phyloP scores from a whole-genome alignment of 441 rosid species.

The Jatropha multifida region DNA sequence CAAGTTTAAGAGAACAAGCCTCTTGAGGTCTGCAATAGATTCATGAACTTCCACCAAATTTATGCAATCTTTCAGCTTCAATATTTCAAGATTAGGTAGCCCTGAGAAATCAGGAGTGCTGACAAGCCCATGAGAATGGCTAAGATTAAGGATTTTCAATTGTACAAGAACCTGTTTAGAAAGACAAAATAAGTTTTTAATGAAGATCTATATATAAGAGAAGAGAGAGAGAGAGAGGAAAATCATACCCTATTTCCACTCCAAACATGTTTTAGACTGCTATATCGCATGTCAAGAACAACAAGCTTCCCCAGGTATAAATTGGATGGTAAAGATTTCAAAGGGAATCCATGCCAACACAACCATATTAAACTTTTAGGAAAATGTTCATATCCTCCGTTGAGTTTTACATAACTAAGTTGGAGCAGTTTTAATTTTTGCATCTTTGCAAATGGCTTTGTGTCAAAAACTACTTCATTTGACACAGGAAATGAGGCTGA shows the following conservation, averaged over 20 bases:
- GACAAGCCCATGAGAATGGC: slow-evolving; percentile 26
- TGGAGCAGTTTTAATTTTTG: slow-evolving; percentile 27
- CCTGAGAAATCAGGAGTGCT: slow-evolving; percentile 31
- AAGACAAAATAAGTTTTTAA: slow-evolving; percentile 4
- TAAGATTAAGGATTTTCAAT: slow-evolving; percentile 37
- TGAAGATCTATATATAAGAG: background rate
- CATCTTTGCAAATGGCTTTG: slow-evolving; percentile 31
- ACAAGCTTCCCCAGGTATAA: slow-evolving; percentile 23
- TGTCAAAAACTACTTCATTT: slow-evolving; percentile 6
- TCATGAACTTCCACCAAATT: slow-evolving; percentile 26
- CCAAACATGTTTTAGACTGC: slow-evolving; percentile 27
- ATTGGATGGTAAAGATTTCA: slow-evolving; percentile 24
- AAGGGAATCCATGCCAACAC: slow-evolving; percentile 30
- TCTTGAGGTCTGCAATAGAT: slow-evolving; percentile 27
- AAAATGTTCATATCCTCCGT: slow-evolving; percentile 22
- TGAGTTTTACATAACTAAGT: slow-evolving; percentile 17
- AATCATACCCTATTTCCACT: slow-evolving; percentile 24
- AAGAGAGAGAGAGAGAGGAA: background rate
- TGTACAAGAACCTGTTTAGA: slow-evolving; percentile 20
- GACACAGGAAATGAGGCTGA: slow-evolving; percentile 3
- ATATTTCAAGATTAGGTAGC: slow-evolving; percentile 29
- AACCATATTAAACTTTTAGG: slow-evolving; percentile 26
- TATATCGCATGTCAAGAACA: slow-evolving; percentile 29
- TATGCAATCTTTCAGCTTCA: slow-evolving; percentile 31
- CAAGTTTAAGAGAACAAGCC: slow-evolving; percentile 19